A percentile compares a stretch with the other conserved stretches of the same genome.
These are phyloP conservation scores for Heimioporus sp. DNA, from an alignment of 768 basidiomycete species.

Conservation along the genomic window DNA sequence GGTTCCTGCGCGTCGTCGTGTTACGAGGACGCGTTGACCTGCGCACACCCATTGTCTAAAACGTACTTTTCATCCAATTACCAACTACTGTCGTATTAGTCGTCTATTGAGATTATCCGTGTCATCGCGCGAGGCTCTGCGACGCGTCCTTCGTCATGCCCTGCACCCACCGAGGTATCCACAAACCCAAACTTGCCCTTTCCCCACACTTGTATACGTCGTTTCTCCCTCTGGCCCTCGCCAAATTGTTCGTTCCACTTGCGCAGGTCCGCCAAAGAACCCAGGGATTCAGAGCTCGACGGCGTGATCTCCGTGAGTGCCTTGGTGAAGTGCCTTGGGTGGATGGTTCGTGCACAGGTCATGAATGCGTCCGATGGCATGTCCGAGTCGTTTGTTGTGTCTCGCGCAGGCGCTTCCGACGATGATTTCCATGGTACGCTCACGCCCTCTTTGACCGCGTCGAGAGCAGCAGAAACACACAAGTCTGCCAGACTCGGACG, in stretches of 20 bases:
- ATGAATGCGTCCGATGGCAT: slow-evolving; percentile 6
- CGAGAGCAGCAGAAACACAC: slow-evolving; percentile 89
- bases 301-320: slow-evolving; percentile 90
- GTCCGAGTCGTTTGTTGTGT: not conserved
- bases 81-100: slow-evolving; percentile 21
- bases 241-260: slow-evolving; percentile 96
- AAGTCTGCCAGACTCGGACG: slow-evolving; percentile 53
- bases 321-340: slow-evolving; percentile 69
- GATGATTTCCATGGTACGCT: slow-evolving; percentile 68
- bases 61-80: slow-evolving; percentile 13
- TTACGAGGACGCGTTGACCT: slow-evolving; percentile 15
- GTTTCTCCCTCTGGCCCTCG: slow-evolving; percentile 70
- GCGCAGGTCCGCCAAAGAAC: slow-evolving; percentile 69
- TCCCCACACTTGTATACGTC: slow-evolving; percentile 77
- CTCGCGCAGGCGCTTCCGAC: slow-evolving; percentile 1
- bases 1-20: slow-evolving; percentile 17
- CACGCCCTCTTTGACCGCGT: slow-evolving; percentile 85
- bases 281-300: slow-evolving; percentile 80
- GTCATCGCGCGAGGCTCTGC: slow-evolving; percentile 14
- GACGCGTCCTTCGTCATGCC: slow-evolving; percentile 47
- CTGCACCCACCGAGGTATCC: slow-evolving; percentile 35
- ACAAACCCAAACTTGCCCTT: slow-evolving; percentile 87
- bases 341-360: slow-evolving; percentile 39
- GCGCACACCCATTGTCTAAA: not conserved
- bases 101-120: slow-evolving; percentile 24